Conservation (phyloP, 2,329 filamentous ascomycete species). For the Pseudophaeomoniella oleicola region DNA sequence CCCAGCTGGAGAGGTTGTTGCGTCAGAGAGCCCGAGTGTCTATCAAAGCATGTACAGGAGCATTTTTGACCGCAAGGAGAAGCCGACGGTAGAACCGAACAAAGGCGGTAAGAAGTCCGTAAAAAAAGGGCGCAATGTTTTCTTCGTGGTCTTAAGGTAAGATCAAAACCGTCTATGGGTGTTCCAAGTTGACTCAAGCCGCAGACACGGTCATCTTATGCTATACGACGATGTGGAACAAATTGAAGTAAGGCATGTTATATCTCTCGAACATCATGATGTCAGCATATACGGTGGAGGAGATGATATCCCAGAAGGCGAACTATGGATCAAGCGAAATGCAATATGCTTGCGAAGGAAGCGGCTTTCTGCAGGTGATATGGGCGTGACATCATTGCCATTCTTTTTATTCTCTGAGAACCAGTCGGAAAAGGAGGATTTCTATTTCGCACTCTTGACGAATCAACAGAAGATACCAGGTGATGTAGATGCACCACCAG, state of each 20-base stretch:
- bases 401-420: slow-evolving; percentile 94
- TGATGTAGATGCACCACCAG: slow-evolving; percentile 44
- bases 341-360: slow-evolving; percentile 68
- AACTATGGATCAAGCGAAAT: slow-evolving; percentile 91
- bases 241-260: slow-evolving; percentile 88
- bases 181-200: slow-evolving; percentile 7
- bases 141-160: slow-evolving; percentile 80
- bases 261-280: slow-evolving; percentile 77
- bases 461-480: slow-evolving; percentile 61
- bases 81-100: slow-evolving; percentile 36
- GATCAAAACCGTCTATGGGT: slow-evolving; percentile 11
- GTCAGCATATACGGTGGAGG: slow-evolving; percentile 74
- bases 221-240: slow-evolving; percentile 93
- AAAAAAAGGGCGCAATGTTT: slow-evolving; percentile 66
- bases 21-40: slow-evolving; percentile 75
- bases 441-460: slow-evolving; percentile 82
- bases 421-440: slow-evolving; percentile 93
- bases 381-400: slow-evolving; percentile 53
- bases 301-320: slow-evolving; percentile 63
- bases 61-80: slow-evolving; percentile 71
- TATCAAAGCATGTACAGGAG: slow-evolving; percentile 98
- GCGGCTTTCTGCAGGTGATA: slow-evolving; percentile 35
- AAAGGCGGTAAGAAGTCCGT: slow-evolving; percentile 33
- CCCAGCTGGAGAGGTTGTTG: slow-evolving; percentile 63
- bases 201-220: slow-evolving; percentile 86